A percentile compares a stretch with the other conserved stretches of the same genome.
phyloP scores from a whole-genome alignment of 352 stramenopile species.

The Pythium coloratum region DNA sequence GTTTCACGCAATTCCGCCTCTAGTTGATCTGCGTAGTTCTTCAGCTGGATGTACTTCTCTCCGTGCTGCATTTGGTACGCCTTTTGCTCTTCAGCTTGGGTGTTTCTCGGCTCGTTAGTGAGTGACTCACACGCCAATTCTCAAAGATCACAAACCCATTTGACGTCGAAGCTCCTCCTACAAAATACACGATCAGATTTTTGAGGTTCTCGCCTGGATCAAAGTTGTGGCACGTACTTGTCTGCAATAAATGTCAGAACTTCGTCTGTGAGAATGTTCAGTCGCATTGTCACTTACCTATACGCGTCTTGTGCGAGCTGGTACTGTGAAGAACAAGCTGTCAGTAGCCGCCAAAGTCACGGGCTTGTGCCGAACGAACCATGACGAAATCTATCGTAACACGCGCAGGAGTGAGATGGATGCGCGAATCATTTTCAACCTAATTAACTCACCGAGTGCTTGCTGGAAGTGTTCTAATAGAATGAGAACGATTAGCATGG shows the following conservation, averaged over 20 bases:
- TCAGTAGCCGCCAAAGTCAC: not conserved
- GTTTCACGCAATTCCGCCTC: slow-evolving; percentile 79
- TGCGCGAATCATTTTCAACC: not conserved
- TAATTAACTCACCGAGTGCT: slow-evolving; percentile 46
- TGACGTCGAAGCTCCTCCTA: slow-evolving; percentile 73
- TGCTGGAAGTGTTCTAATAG: slow-evolving; percentile 67
- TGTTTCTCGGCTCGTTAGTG: not conserved
- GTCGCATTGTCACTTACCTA: slow-evolving; percentile 33
- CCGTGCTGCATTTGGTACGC: slow-evolving; percentile 76
- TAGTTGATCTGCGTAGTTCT: slow-evolving; percentile 82
- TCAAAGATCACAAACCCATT: slow-evolving; percentile 46
- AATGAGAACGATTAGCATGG: not conserved
- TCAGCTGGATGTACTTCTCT: slow-evolving; percentile 88
- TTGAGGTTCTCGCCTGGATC: not conserved
- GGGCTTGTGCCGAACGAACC: slow-evolving; percentile 27
- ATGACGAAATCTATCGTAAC: slow-evolving; percentile 64
- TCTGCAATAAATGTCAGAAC: slow-evolving; percentile 27
- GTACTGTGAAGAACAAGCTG: slow-evolving; percentile 45
- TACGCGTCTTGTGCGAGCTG: slow-evolving; percentile 84
- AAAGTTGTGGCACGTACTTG: slow-evolving; percentile 33
- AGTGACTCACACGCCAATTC: not conserved
- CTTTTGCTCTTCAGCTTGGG: slow-evolving; percentile 77
- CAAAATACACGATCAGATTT: not conserved
- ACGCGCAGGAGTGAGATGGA: no score
- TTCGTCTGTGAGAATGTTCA: not conserved